These are phyloP conservation scores for Phaffia rhodozyma DNA, from an alignment of 1,284 basidiomycete genomes.

Conservation along the genomic window DNA sequence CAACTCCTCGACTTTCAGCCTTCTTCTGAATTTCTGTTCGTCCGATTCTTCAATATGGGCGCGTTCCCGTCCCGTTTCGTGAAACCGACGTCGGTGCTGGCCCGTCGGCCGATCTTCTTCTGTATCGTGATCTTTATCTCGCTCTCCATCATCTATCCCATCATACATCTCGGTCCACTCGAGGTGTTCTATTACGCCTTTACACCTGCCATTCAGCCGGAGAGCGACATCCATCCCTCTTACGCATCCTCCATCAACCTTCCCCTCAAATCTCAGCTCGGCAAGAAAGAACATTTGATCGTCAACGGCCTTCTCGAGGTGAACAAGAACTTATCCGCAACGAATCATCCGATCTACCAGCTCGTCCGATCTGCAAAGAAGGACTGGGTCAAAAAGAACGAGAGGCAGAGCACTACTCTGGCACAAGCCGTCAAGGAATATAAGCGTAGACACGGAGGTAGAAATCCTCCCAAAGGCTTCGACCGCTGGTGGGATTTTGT, in stretches of 20 bases:
- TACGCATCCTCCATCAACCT: not conserved
- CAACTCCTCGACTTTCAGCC: not conserved
- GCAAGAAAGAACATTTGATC: not conserved
- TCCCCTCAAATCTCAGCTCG: not conserved
- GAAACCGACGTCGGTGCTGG: not conserved
- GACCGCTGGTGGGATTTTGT: conserved; percentile 27
- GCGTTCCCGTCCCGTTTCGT: not conserved
- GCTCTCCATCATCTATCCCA: conserved; percentile 2
- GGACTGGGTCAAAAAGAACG: conserved; percentile 35
- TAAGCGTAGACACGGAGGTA: conserved; percentile 31
- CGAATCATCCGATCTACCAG: conserved; percentile 34
- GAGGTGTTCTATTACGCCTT: too few species aligned
- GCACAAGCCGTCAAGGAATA: conserved; percentile 36
- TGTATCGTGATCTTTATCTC: conserved; percentile 4
- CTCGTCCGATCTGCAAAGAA: conserved; percentile 31
- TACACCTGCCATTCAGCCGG: too few species aligned
- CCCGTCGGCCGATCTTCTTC: not conserved
- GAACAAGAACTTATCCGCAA: conserved; percentile 6
- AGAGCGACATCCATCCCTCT: not conserved
- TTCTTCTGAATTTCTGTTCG: not conserved
- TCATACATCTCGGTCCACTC: not conserved
- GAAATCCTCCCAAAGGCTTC: conserved; percentile 19
- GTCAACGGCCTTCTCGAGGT: conserved; percentile 14
- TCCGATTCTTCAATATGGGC: not conserved
- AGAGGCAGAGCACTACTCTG: conserved; percentile 34